These are phyloP conservation scores for Aspergillus flavus DNA, from an alignment of 2,329 filamentous ascomycete species.

Conservation along the genomic window DNA sequence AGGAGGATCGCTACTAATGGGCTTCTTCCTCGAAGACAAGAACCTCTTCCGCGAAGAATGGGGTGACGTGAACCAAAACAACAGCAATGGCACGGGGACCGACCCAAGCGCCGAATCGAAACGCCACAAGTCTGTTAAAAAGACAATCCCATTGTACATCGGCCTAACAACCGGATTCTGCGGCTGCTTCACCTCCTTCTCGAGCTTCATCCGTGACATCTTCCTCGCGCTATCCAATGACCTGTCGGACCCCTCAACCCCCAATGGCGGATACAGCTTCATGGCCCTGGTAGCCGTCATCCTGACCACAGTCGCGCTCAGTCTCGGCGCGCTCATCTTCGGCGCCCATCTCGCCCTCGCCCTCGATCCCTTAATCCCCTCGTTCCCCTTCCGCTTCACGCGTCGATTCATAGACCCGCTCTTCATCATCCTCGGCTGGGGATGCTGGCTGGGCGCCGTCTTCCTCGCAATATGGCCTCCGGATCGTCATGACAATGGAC, in stretches of 20 bases:
- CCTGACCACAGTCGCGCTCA: slow-evolving; percentile 71
- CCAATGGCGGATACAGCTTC: slow-evolving; percentile 76
- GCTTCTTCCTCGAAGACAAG: slow-evolving; percentile 79
- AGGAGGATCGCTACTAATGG: slow-evolving; percentile 77
- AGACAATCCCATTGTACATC: slow-evolving; percentile 85
- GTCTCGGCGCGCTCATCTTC: slow-evolving; percentile 67
- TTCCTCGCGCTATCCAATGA: slow-evolving; percentile 81
- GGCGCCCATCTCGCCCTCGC: slow-evolving; percentile 75
- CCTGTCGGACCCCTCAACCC: slow-evolving; percentile 57
- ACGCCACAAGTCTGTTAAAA: slow-evolving; percentile 68
- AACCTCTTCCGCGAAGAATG: slow-evolving; percentile 72
- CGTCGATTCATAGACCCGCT: slow-evolving; percentile 66
- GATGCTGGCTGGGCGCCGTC: slow-evolving; percentile 76
- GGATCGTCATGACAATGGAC: slow-evolving; percentile 42
- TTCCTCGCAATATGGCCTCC: slow-evolving; percentile 74
- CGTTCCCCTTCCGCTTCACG: slow-evolving; percentile 59
- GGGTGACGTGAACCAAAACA: slow-evolving; percentile 40
- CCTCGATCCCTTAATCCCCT: slow-evolving; percentile 61
- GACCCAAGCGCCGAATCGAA: slow-evolving; percentile 43
- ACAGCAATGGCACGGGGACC: slow-evolving; percentile 29
- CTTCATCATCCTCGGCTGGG: slow-evolving; percentile 66
- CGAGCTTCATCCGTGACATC: slow-evolving; percentile 76
- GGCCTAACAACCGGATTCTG: slow-evolving; percentile 86
- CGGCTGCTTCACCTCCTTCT: slow-evolving; percentile 88
- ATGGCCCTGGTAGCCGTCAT: slow-evolving; percentile 77